Percentiles rank a stretch among this genome's conserved stretches.
phyloP scores from a whole-genome alignment of 192 early-diverging fungal species.

The Spinellus fusiger region DNA sequence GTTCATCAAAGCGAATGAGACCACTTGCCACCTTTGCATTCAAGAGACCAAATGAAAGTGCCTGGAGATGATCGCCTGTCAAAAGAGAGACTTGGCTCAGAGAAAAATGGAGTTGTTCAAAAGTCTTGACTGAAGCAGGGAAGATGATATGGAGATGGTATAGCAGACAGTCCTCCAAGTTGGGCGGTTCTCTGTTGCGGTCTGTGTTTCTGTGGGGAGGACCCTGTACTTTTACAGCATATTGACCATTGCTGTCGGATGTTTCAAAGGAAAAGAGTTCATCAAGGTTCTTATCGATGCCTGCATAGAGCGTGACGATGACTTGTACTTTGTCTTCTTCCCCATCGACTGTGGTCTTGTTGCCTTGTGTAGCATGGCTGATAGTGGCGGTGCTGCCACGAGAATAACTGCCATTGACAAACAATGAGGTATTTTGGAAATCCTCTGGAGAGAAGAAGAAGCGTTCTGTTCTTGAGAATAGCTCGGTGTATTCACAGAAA shows the following conservation, averaged over 20 bases:
- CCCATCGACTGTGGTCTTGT: no score
- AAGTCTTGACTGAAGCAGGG: conserved; percentile 7
- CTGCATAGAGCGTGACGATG: conserved; percentile 8
- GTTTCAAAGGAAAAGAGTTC: conserved; percentile 1
- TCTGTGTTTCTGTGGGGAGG: neutral
- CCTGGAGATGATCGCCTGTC: conserved; percentile 1
- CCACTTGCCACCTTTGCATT: conserved; percentile 20
- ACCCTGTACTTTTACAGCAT: conserved; percentile 10
- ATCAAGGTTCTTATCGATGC: conserved; percentile 4
- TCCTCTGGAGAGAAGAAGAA: conserved; percentile 24
- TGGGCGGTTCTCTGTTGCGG: neutral
- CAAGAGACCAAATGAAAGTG: conserved; percentile 18
- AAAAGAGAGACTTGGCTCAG: no score
- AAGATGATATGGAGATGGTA: conserved; percentile 15
- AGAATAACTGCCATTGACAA: conserved; percentile 10
- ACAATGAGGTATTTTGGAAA: conserved; percentile 12
- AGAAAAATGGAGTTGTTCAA: conserved; percentile 8
- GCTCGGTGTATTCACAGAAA: no score
- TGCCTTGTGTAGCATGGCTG: no score
- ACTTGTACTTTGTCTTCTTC: conserved; percentile 11
- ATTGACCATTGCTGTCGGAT: conserved; percentile 22
- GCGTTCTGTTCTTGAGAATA: no score
- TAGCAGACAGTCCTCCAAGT: conserved; percentile 9
- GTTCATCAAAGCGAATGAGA: conserved; percentile 14
- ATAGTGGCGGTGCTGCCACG: no score